Conservation (phyloP, 1,284 basidiomycete species). For the Cystobasidiaceae sp. region DNA sequence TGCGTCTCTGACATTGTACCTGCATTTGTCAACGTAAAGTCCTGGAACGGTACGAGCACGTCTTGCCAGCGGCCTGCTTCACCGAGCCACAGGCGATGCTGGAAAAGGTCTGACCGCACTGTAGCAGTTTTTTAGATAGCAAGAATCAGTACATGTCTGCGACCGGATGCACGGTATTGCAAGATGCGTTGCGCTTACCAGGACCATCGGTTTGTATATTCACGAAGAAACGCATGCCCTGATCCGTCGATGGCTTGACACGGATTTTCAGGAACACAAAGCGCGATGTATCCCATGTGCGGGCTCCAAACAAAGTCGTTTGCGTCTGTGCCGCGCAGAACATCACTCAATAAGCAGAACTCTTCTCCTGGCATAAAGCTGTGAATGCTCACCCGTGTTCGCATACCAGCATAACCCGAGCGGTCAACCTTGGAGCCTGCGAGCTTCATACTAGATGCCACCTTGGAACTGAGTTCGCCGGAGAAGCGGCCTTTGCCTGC, state of each 20-base stretch:
- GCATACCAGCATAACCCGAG: constrained; percentile 76
- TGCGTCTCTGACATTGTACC: constrained; percentile 63
- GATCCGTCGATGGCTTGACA: constrained; percentile 63
- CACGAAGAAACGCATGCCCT: constrained; percentile 60
- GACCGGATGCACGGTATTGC: too few relatives aligned
- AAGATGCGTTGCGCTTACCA: constrained; percentile 35
- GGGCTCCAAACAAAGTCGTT: constrained; percentile 68
- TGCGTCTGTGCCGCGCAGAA: constrained; percentile 42
- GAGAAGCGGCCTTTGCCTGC: constrained; percentile 55
- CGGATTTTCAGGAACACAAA: constrained; percentile 73
- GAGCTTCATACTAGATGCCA: constrained; percentile 59
- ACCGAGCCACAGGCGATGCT: constrained; percentile 75
- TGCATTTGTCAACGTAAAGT: constrained; percentile 75
- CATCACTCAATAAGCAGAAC: too few relatives aligned
- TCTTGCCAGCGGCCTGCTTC: constrained; percentile 75
- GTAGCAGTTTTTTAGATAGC: neutral
- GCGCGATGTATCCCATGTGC: constrained; percentile 70
- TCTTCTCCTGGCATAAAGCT: too few relatives aligned
- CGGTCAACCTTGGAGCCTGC: constrained; percentile 46
- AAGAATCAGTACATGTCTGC: too few relatives aligned
- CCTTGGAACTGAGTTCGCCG: constrained; percentile 65
- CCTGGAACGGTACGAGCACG: constrained; percentile 70
- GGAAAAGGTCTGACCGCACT: constrained; percentile 75
- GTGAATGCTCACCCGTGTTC: constrained; percentile 58
- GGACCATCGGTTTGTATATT: constrained; percentile 78